Conservation (phyloP, 2,329 filamentous ascomycete genomes). For the Fusarium siculi region DNA sequence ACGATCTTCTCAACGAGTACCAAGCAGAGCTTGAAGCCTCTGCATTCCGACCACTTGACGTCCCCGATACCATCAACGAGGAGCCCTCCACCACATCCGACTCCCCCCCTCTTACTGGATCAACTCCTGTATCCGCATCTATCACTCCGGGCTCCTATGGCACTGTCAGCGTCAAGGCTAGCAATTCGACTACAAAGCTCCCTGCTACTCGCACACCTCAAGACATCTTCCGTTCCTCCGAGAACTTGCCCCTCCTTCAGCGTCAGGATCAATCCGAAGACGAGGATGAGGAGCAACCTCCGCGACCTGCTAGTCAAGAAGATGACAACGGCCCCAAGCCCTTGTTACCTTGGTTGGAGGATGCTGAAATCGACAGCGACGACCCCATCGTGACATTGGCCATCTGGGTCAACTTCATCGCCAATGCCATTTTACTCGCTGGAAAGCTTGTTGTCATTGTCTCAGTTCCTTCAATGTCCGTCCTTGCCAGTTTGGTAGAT, state of each 20-base stretch:
- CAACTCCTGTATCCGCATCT: conserved; percentile 31
- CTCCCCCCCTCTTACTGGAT: conserved; percentile 44
- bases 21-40: conserved; percentile 67
- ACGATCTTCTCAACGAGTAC: conserved; percentile 92
- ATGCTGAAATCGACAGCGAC: conserved; percentile 76
- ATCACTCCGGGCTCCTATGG: conserved; percentile 45
- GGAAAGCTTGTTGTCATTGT: conserved; percentile 82
- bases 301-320: conserved; percentile 37
- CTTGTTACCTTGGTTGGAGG: conserved; percentile 76
- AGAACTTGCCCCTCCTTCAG: conserved; percentile 73
- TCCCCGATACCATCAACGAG: conserved; percentile 81
- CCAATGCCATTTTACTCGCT: conserved; percentile 78
- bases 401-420: conserved; percentile 85
- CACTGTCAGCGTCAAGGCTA: conserved; percentile 44
- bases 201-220: conserved; percentile 83
- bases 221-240: conserved; percentile 82
- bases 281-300: conserved; percentile 46
- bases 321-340: conserved; percentile 55
- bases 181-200: conserved; percentile 45
- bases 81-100: conserved; percentile 58
- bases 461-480: conserved; percentile 83
- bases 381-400: conserved; percentile 84
- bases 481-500: conserved; percentile 82
- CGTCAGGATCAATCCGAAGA: conserved; percentile 58
- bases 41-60: conserved; percentile 64